Evolutionary conservation across 495 filamentous ascomycete genomes (phyloP), one percentile per base, ranked within the genome.

Genomic region (Immersiella caudata): DNA sequence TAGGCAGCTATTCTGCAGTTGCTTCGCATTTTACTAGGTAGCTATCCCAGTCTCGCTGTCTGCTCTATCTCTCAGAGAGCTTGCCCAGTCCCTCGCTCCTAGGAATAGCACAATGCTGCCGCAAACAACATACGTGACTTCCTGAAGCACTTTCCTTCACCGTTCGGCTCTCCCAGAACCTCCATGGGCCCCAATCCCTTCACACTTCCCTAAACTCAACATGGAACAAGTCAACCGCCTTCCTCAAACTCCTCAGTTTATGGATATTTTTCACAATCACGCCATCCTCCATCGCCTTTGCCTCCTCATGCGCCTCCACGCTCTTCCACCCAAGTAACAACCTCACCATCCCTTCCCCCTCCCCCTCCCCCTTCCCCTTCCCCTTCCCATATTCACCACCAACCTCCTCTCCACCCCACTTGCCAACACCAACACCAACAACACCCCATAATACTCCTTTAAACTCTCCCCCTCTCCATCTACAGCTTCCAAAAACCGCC

Each of bases 171-270:
- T 14, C 40, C 40, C 40, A 46, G 14, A 46, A 18, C 2, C 2
- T 18, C 16, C 40, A 46, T 12, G 2, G 9, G 9, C 11, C 40
- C 40, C 40, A 4, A 4, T 5, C 4, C 16, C 40, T 14, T 61
- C 58, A 71, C 27, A 67, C n/a, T 35, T 67, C 36, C 56, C 54
- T 65, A 8, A 71, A 67, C 33, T 54, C 20, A 21, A 67, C 70
- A 65, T 71, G 70, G 61, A 68, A 71, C 70, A 71, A 54, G 22
- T 69, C 70, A 26, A 67, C 67, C 25, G 58, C 26, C 18, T 33
- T 62, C 64, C 51, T 65, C 64, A 67, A 36, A 55, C 18, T 11
- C 55, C 70, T 55, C 60, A 71, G 9, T 60, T 54, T n/a, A 7
- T 62, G 50, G 26, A 71, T 71, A 56, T 69, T 64, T 2, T 62